phyloP scores from a whole-genome alignment of 345 rosid species.

The sweet orange (Citrus sinensis) region DNA sequence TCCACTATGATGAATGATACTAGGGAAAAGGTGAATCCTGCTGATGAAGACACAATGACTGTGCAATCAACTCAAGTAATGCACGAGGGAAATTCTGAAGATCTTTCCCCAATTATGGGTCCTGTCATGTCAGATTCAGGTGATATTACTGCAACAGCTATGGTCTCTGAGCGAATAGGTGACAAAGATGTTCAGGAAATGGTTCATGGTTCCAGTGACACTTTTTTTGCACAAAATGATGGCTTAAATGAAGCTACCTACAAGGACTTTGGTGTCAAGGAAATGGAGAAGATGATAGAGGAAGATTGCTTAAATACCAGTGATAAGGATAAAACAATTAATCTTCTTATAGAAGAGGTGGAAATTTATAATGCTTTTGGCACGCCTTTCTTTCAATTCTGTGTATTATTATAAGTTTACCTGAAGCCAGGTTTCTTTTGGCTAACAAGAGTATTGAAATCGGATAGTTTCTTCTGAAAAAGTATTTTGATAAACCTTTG shows the following conservation, averaged over 20 bases:
- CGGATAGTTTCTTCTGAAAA: not conserved
- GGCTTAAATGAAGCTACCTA: conserved; percentile 28
- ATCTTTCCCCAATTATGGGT: conserved; percentile 19
- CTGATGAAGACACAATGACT: conserved; percentile 26
- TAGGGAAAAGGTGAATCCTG: conserved; percentile 24
- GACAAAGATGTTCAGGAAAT: conserved; percentile 27
- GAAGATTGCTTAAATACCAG: conserved; percentile 24
- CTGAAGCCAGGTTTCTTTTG: not conserved
- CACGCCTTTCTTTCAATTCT: not conserved
- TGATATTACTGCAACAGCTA: conserved; percentile 4
- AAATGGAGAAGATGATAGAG: conserved; percentile 25
- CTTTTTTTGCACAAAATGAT: conserved; percentile 22
- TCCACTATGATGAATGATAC: conserved; percentile 21
- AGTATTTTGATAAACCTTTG: not conserved
- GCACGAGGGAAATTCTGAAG: conserved; percentile 27
- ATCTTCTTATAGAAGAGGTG: conserved; percentile 68
- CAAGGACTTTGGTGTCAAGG: conserved; percentile 20
- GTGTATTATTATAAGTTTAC: not conserved
- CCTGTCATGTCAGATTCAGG: conserved; percentile 26
- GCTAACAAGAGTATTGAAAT: not conserved
- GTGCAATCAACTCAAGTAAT: conserved; percentile 21
- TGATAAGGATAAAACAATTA: conserved; percentile 37
- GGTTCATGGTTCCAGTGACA: conserved; percentile 21
- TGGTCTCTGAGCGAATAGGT: conserved; percentile 27
- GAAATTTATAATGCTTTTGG: conserved; percentile 1